Percentiles rank a stretch among this genome's conserved stretches.
Conservation (phyloP, 257 asterid species). For the Nicotiana otophora region DNA sequence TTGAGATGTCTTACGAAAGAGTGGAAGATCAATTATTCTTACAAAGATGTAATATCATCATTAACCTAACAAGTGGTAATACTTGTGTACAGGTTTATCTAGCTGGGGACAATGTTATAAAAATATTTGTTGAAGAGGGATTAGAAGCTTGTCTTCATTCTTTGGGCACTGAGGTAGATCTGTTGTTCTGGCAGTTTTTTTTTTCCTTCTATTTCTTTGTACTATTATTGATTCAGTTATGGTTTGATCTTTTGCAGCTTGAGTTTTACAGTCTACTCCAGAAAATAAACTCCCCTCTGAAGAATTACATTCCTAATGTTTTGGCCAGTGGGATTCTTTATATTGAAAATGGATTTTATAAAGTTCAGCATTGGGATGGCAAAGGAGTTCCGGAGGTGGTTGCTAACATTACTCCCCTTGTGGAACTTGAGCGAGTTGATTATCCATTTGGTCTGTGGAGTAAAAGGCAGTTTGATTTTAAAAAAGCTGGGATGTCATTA, state of each 20-base stretch:
- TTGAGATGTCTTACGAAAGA: background rate
- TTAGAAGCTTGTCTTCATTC: slow-evolving; percentile 73
- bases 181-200: background rate
- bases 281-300: slow-evolving; percentile 55
- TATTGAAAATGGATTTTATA: slow-evolving; percentile 55
- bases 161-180: slow-evolving; percentile 88
- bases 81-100: slow-evolving; percentile 65
- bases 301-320: slow-evolving; percentile 65
- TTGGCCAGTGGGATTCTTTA: slow-evolving; percentile 81
- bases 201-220: slow-evolving; percentile 5
- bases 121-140: slow-evolving; percentile 85
- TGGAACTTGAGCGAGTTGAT: slow-evolving; percentile 36
- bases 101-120: slow-evolving; percentile 59
- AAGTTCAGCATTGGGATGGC: slow-evolving; percentile 77
- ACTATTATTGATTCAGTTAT: slow-evolving; percentile 7
- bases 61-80: background rate
- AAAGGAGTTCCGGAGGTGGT: slow-evolving; percentile 59
- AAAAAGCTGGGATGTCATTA: slow-evolving; percentile 43
- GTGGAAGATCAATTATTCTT: background rate
- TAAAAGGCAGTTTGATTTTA: slow-evolving; percentile 56
- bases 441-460: slow-evolving; percentile 85
- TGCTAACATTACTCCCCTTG: slow-evolving; percentile 33
- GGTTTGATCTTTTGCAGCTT: slow-evolving; percentile 42
- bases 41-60: background rate
- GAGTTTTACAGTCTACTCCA: slow-evolving; percentile 63